phyloP scores from a whole-genome alignment of 257 asterid genomes.

The Salvia rosmarinus region DNA sequence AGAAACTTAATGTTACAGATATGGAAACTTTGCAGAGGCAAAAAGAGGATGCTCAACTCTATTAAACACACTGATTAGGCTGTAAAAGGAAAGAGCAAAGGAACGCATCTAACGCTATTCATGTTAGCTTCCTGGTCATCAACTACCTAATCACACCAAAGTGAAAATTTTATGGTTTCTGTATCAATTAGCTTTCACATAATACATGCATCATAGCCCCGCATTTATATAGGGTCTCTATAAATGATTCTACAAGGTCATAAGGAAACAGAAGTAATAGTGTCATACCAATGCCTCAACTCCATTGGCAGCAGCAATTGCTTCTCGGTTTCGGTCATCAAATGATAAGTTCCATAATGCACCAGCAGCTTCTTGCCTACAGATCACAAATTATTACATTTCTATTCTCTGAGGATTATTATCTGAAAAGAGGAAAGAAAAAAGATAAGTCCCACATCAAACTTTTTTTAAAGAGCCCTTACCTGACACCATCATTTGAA shows the following conservation, averaged over 20 bases:
- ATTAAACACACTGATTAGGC: neutral
- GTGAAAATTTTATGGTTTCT: slow-evolving; percentile 5
- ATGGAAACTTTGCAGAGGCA: neutral
- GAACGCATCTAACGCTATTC: neutral
- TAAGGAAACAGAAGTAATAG: neutral
- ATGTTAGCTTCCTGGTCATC: neutral
- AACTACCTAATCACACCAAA: neutral
- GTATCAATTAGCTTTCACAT: neutral
- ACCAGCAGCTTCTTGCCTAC: slow-evolving; percentile 97
- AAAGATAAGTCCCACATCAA: neutral
- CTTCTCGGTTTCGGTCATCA: slow-evolving; percentile 89
- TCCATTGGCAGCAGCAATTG: slow-evolving; percentile 85
- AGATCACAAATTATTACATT: slow-evolving; percentile 16
- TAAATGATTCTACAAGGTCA: slow-evolving; percentile 6
- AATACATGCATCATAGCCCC: slow-evolving; percentile 2
- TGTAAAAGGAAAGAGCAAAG: neutral
- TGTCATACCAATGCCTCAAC: slow-evolving; percentile 85
- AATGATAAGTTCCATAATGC: slow-evolving; percentile 92
- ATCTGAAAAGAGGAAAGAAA: neutral
- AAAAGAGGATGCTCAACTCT: neutral
- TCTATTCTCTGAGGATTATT: slow-evolving; percentile 8
- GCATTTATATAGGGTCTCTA: neutral
- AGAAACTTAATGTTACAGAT: neutral
- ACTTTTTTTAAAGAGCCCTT: too few species aligned
- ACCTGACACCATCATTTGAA: slow-evolving; percentile 85